Conservation (phyloP, 1,139 yeast genomes). For the Meyerozyma smithsonii region DNA sequence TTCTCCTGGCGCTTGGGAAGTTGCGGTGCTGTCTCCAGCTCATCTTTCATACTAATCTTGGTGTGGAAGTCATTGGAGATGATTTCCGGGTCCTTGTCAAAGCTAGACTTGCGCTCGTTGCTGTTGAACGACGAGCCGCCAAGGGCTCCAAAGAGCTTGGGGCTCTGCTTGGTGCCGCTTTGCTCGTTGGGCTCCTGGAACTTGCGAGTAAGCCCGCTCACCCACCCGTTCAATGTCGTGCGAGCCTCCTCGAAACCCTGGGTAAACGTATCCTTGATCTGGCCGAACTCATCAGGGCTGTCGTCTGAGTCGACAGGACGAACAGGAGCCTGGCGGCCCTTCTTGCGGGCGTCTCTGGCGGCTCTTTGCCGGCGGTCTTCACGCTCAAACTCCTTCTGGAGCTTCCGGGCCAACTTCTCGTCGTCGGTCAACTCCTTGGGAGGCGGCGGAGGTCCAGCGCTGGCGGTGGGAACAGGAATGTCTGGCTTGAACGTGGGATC, state of each 20-base stretch:
- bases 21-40: slow-evolving; percentile 35
- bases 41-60: slow-evolving; percentile 47
- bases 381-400: slow-evolving; percentile 66
- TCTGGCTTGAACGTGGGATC: slow-evolving; percentile 73
- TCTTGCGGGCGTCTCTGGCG: slow-evolving; percentile 11
- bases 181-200: slow-evolving; percentile 22
- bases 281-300: slow-evolving; percentile 62
- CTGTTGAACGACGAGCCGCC: slow-evolving; percentile 40
- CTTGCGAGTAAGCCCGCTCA: slow-evolving; percentile 64
- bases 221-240: slow-evolving; percentile 76
- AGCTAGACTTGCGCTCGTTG: slow-evolving; percentile 22
- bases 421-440: slow-evolving; percentile 53
- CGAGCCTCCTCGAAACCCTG: slow-evolving; percentile 85
- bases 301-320: slow-evolving; percentile 44
- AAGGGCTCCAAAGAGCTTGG: slow-evolving; percentile 44
- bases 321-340: slow-evolving; percentile 15
- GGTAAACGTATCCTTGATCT: slow-evolving; percentile 62
- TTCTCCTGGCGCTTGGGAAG: slow-evolving; percentile 28
- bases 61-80: slow-evolving; percentile 51
- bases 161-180: slow-evolving; percentile 15
- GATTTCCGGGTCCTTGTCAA: slow-evolving; percentile 55
- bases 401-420: slow-evolving; percentile 74
- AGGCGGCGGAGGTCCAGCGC: slow-evolving; percentile 10
- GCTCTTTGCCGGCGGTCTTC: slow-evolving; percentile 30
- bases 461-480: slow-evolving; percentile 36